These are phyloP conservation scores for Datisca glomerata DNA, from an alignment of 306 rosid species.

Conservation along the genomic window DNA sequence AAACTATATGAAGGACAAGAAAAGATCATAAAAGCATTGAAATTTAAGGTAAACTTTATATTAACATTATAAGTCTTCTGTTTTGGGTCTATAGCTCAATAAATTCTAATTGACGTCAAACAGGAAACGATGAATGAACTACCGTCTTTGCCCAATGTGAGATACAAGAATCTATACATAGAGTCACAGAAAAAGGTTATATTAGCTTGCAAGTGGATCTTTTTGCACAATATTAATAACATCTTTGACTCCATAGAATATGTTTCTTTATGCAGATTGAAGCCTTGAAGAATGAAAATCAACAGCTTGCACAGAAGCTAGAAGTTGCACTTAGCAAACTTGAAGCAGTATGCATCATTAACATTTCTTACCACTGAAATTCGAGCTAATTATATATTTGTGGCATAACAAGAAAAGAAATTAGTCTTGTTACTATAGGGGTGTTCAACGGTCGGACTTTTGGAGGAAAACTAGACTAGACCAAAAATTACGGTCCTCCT, in stretches of 20 bases:
- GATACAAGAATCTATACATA: conserved; percentile 33
- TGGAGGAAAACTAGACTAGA: no score
- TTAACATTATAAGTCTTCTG: background rate
- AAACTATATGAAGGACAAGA: conserved; percentile 26
- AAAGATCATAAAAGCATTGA: conserved; percentile 17
- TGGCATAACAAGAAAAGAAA: no score
- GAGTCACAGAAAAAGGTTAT: conserved; percentile 51
- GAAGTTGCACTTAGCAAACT: conserved; percentile 40
- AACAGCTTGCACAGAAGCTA: conserved; percentile 30
- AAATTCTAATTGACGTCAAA: conserved; percentile 1
- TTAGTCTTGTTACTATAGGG: no score
- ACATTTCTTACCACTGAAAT: no score
- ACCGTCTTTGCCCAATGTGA: conserved; percentile 11
- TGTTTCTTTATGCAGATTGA: conserved; percentile 34
- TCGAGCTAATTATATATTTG: no score
- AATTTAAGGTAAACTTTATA: conserved; percentile 28
- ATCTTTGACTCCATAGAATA: background rate
- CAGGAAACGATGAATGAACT: conserved; percentile 26
- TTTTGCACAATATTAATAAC: background rate
- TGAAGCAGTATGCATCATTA: conserved; percentile 44
- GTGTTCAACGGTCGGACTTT: no score
- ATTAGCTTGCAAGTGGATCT: conserved; percentile 1
- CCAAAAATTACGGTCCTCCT: no score
- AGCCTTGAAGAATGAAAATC: conserved; percentile 32
- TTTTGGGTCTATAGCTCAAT: background rate